Conservation (phyloP, 1,139 yeast genomes). For the Scheffersomyces titani region DNA sequence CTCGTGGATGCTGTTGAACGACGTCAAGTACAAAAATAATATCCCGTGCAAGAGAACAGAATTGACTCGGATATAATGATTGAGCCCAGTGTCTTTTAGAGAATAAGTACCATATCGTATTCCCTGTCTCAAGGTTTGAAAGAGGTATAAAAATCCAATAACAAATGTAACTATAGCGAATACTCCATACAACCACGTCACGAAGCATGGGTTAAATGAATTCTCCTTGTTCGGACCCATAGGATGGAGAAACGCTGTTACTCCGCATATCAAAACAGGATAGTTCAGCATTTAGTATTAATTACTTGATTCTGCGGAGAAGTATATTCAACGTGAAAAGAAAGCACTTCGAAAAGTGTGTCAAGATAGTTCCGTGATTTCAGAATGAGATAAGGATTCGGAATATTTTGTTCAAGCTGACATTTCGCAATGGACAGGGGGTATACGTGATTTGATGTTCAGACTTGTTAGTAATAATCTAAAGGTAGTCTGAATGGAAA, state of each 20-base stretch:
- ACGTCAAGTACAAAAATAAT: slow-evolving; percentile 18
- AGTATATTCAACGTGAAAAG: not conserved
- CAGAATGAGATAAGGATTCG: not conserved
- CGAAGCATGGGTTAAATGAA: slow-evolving; percentile 60
- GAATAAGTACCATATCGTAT: slow-evolving; percentile 19
- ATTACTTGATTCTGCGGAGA: not conserved
- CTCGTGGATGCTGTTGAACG: slow-evolving; percentile 22
- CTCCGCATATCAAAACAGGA: slow-evolving; percentile 5
- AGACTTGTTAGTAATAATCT: too few relatives aligned
- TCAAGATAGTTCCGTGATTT: not conserved
- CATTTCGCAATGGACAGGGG: not conserved
- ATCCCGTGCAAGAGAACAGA: slow-evolving; percentile 29
- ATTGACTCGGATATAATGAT: slow-evolving; percentile 28
- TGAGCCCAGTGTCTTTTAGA: slow-evolving; percentile 31
- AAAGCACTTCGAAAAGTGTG: not conserved
- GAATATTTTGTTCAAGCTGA: not conserved
- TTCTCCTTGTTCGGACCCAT: slow-evolving; percentile 34
- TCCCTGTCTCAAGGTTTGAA: slow-evolving; percentile 9
- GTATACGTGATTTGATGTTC: not conserved
- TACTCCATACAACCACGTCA: slow-evolving; percentile 26
- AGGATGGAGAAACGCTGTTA: slow-evolving; percentile 8
- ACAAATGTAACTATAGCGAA: slow-evolving; percentile 15
- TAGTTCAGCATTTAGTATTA: not conserved
- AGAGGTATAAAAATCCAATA: slow-evolving; percentile 29
- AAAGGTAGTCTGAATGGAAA: not conserved